These are phyloP conservation scores for Sarocladium brachiariae DNA, from an alignment of 2,329 filamentous ascomycete species.

Conservation along the genomic window DNA sequence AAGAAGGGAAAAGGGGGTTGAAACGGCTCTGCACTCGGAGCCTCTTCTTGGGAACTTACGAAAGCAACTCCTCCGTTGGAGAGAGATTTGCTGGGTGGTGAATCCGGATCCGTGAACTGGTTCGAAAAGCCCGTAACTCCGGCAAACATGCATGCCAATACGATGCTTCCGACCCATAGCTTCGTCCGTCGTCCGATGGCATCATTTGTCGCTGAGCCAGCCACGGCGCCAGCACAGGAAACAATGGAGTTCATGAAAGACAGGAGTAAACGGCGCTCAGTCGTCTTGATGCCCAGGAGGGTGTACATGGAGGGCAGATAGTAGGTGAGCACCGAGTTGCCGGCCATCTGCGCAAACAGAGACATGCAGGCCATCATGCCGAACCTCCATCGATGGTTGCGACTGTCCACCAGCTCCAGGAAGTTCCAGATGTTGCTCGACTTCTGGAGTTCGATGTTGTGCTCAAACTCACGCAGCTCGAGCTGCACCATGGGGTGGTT, in stretches of 20 bases:
- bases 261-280: slow-evolving; percentile 44
- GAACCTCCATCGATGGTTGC: background rate
- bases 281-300: slow-evolving; percentile 42
- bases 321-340: slow-evolving; percentile 43
- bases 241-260: slow-evolving; percentile 36
- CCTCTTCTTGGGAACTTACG: slow-evolving; percentile 19
- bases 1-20: too few species aligned
- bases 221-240: slow-evolving; percentile 34
- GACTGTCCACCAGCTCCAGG: slow-evolving; percentile 1
- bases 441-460: background rate
- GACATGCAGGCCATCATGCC: slow-evolving; percentile 7
- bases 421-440: slow-evolving; percentile 4
- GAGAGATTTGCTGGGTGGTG: slow-evolving; percentile 24
- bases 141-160: slow-evolving; percentile 37
- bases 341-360: slow-evolving; percentile 35
- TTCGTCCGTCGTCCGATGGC: slow-evolving; percentile 30
- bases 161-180: slow-evolving; percentile 43
- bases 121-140: slow-evolving; percentile 39
- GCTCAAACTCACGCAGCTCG: slow-evolving; percentile 3
- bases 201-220: slow-evolving; percentile 25
- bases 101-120: slow-evolving; percentile 29
- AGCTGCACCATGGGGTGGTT: slow-evolving; percentile 6
- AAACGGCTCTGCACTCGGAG: too few species aligned
- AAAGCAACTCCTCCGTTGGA: slow-evolving; percentile 41
- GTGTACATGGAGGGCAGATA: slow-evolving; percentile 47